Evolutionary conservation across 202 grass and related monocot species (phyloP), one percentile per base, ranked within the genome.

Genomic region (Musa balbisiana): DNA sequence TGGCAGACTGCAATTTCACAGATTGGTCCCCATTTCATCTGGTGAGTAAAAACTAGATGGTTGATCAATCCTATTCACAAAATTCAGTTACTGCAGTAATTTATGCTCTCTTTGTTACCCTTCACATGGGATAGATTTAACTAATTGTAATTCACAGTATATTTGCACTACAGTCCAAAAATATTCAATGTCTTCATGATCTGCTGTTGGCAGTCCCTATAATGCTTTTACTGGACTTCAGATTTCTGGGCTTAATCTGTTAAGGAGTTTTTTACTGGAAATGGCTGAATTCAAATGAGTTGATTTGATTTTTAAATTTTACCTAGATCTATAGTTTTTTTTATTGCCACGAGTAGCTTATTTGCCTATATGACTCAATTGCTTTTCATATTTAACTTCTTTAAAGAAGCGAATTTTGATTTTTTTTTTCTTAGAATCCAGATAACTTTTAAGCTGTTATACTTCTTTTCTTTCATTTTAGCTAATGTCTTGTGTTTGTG

Each of bases 11-110:
- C 74, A 63, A 19, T 76, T 76, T 76, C 74, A 51, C 74, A 76
- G 59, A 76, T 76, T 76, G 74, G 74, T 64, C 74, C 74, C 59
- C 27, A 76, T 9, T 63, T 76, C 43, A 43, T 76, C n/a, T 76
- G 74, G 74, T 76, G 33, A 64, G 74, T 1, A 51, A 29, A 50
- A 59, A 43, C 24, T 22, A 10, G 11, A 15, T 62, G 10, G 15
- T 62, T 49, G 55, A 11, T 29, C 66, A 16, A 10, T 43, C 66
- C 26, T 49, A 16, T 69, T 43, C 9, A 69, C 15, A 19, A 69
- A 16, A 23, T 62, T 75, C 3, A 20, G 20, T 73, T 54, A 9
- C 10, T 54, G 12, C 13, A 16, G 52, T 73, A 50, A n/a, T 50
- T 69, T 69, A 69, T 9, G 49, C 29, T 43, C 56, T 60, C 17